Evolutionary conservation across 768 basidiomycete genomes (phyloP), one percentile per base, ranked within the genome.

Genomic region (Scleroderma bovista): DNA sequence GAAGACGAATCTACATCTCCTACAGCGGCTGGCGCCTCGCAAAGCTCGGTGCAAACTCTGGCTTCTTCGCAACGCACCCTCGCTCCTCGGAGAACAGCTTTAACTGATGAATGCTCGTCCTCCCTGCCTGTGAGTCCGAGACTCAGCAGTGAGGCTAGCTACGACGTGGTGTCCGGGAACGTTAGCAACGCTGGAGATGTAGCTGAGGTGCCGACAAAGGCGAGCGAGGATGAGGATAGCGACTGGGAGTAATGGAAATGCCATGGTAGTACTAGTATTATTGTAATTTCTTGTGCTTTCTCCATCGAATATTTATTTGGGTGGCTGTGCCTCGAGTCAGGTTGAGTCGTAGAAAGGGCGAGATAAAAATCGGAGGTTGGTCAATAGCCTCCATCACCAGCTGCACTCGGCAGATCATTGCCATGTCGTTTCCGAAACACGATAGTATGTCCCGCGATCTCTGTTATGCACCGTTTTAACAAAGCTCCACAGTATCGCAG

Each of bases 381-480:
- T 20, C 15, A 26, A 16, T 9, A 26, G 15, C 16, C 16, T n/a
- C 29, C 22, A 24, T 9, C 11, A 17, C n/a, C 26, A 16, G 13
- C 17, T 39, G 9, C 26, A 8, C 17, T 47, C 26, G 3, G 22
- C 24, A 43, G 23, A 15, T 43, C 16, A 32, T 15, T 44, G 47
- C 13, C 33, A 87, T 87, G 85, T 70, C 83, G 41, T 85, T 87
- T 59, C 74, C 81, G 19, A 70, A 76, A 24, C 87, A 89, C 70
- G 84, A 88, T 61, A 80, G 87, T 89, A 51, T 55, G 84, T 72
- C 32, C n/a, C 22, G 11, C 3, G 29, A 15, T 33, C 19, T 10
- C 5, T 45, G 12, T 17, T 45, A 10, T 37, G 46, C 37, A 26
- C 46, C 34, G 44, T 54, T 57, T 40, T 50, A 52, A 42, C 23